Conservation (phyloP, 2,329 filamentous ascomycete genomes). For the Diaporthe australafricana region DNA sequence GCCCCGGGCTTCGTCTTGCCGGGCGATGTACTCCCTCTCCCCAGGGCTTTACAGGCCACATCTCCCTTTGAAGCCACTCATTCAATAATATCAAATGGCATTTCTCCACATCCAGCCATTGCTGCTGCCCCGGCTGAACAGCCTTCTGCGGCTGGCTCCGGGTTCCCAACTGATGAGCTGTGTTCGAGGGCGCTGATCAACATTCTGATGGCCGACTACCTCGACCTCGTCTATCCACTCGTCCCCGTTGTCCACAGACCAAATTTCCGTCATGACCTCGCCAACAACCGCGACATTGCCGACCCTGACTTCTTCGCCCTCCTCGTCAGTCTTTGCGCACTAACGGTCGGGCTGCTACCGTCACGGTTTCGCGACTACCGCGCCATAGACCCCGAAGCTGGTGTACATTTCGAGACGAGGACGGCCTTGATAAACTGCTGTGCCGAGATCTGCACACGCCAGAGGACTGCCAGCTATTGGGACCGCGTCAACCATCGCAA, state of each 20-base stretch:
- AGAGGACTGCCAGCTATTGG: slow-evolving; percentile 42
- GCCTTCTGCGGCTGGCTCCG: neutral
- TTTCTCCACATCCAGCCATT: neutral
- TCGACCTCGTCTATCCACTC: slow-evolving; percentile 44
- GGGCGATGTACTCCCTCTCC: slow-evolving; percentile 14
- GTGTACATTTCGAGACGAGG: slow-evolving; percentile 42
- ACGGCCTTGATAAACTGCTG: slow-evolving; percentile 44
- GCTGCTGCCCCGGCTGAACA: neutral
- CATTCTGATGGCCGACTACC: slow-evolving; percentile 42
- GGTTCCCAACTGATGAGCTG: slow-evolving; percentile 43
- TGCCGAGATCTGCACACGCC: slow-evolving; percentile 41
- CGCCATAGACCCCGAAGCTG: slow-evolving; percentile 38
- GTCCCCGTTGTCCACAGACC: slow-evolving; percentile 43
- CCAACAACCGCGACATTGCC: slow-evolving; percentile 39
- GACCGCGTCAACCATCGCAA: slow-evolving; percentile 48
- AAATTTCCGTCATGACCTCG: slow-evolving; percentile 42
- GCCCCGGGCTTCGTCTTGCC: slow-evolving; percentile 2
- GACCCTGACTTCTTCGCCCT: slow-evolving; percentile 43
- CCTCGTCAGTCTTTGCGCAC: slow-evolving; percentile 41
- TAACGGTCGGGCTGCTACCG: slow-evolving; percentile 43
- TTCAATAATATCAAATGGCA: neutral
- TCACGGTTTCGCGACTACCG: slow-evolving; percentile 44
- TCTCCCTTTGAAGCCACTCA: neutral
- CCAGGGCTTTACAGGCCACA: neutral
- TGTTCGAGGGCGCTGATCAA: slow-evolving; percentile 42